phyloP scores from a whole-genome alignment of 2,329 filamentous ascomycete genomes.

The Teratosphaeria pseudoeucalypti region DNA sequence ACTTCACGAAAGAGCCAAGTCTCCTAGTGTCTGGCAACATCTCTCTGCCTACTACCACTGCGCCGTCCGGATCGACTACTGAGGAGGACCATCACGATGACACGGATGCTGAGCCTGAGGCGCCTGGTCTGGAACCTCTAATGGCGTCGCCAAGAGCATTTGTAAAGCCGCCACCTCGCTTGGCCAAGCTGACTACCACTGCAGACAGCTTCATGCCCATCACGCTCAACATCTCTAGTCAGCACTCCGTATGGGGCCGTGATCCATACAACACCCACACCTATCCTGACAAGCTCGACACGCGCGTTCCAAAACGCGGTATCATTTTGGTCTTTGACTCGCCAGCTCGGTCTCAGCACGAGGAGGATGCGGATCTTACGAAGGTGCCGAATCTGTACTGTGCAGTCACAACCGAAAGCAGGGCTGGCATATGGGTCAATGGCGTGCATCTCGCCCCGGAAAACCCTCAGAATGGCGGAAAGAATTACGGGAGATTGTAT shows the following conservation, averaged over 20 bases:
- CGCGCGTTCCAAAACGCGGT: conserved; percentile 68
- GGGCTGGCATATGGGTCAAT: conserved; percentile 67
- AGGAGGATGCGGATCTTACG: conserved; percentile 41
- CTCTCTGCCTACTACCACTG: conserved; percentile 4
- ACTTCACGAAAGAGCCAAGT: conserved; percentile 26
- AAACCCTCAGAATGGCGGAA: conserved; percentile 12
- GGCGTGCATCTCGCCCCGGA: conserved; percentile 45
- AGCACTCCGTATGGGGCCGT: conserved; percentile 69
- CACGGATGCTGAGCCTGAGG: conserved; percentile 5
- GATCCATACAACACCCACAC: conserved; percentile 56
- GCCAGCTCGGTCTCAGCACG: conserved; percentile 52
- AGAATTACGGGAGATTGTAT: conserved; percentile 58
- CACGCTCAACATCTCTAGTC: conserved; percentile 54
- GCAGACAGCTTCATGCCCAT: conserved; percentile 55
- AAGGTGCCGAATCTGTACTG: conserved; percentile 47
- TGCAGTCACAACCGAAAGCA: conserved; percentile 72
- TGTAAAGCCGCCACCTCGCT: conserved; percentile 30
- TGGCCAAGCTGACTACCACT: conserved; percentile 59
- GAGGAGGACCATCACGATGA: conserved; percentile 4
- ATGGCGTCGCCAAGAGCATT: conserved; percentile 13
- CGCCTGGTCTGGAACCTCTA: background rate
- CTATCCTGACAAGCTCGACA: conserved; percentile 53
- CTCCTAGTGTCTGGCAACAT: conserved; percentile 4
- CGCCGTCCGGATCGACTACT: background rate
- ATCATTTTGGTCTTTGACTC: conserved; percentile 69